phyloP scores from a whole-genome alignment of 768 basidiomycete genomes.

The Leccinum subtestaceum region DNA sequence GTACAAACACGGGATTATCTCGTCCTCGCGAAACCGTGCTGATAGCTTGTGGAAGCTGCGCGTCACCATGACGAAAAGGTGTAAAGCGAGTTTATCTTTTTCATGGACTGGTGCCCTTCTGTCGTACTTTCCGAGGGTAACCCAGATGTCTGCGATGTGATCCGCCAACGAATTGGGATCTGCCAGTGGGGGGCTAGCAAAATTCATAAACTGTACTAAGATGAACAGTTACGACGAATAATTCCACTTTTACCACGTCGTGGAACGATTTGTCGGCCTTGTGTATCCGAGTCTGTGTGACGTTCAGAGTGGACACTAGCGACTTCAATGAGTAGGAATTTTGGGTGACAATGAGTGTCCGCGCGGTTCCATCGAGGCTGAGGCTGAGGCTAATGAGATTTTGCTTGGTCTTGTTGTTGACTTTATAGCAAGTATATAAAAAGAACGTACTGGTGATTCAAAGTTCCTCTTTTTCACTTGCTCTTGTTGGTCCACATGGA shows the following conservation, averaged over 20 bases:
- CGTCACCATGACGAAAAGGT: not conserved
- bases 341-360: not conserved
- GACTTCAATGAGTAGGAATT: not conserved
- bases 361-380: not conserved
- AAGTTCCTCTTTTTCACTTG: not conserved
- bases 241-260: not conserved
- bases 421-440: too few species aligned
- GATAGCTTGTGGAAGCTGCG: not conserved
- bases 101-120: not conserved
- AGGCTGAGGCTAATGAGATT: too few species aligned
- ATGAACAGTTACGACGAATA: not conserved
- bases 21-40: not conserved
- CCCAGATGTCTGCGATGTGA: not conserved
- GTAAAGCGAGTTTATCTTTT: not conserved
- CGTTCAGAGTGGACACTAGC: not conserved
- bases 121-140: not conserved
- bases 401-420: too few species aligned
- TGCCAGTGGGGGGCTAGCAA: not conserved
- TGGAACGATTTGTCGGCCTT: not conserved
- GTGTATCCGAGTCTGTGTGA: not conserved
- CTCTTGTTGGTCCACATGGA: conserved; percentile 14
- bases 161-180: not conserved
- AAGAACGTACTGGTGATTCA: too few species aligned
- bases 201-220: not conserved
- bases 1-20: not conserved